Base-by-base conservation (phyloP, 2,329 filamentous ascomycete genomes). In the Tolypocladium paradoxum region DNA sequence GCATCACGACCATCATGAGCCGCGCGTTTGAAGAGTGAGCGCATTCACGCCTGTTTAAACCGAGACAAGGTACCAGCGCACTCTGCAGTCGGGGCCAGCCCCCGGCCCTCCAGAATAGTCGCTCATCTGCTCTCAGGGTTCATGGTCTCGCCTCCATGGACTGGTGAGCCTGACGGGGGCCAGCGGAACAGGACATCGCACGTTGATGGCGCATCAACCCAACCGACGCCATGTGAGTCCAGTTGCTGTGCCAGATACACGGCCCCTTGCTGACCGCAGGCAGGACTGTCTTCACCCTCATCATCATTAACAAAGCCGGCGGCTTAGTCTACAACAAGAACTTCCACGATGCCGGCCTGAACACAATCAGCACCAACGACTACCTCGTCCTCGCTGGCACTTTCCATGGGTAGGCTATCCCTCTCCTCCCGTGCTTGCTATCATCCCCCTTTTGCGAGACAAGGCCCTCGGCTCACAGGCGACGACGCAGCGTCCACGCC, bases 241-340 rank as follows among this genome's bases (percentile, higher is more conserved):
- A 2, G 9, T 29, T 14, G 43, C 27, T 9, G 8, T 12, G 12
- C 18, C 27, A 46, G 7, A 6, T 11, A n/a, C 18, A 7, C 14
- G 22, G 33, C 18, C 16, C 18, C n/a, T 36, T 48, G 33, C 22
- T 38, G 2, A 49, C 22, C 12, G 38, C 24, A 3, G 3, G 43
- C 45, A 97, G 91, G 93, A 88, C 90, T 60, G 87, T 99, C 69
- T 93, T 95, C 71, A 85, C 91, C 55, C 85, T 99, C 66, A 90
- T 97, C 69, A 87, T 99, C 69, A 96, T 99, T 76, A 97, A 96
- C 78, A 99, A 99, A 79, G 91, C 93, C 59, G 93, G 91, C 56
- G 93, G 93, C 63, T 81, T 99, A 52, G 85, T 99, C 71, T 99
- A 95, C 77, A 92, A 97, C 73, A 89, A 90, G 62, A 88, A 90